Evolutionary conservation across 2,329 filamentous ascomycete genomes (phyloP), one percentile per base, ranked within the genome.

Genomic region (Coniosporium uncinatum): DNA sequence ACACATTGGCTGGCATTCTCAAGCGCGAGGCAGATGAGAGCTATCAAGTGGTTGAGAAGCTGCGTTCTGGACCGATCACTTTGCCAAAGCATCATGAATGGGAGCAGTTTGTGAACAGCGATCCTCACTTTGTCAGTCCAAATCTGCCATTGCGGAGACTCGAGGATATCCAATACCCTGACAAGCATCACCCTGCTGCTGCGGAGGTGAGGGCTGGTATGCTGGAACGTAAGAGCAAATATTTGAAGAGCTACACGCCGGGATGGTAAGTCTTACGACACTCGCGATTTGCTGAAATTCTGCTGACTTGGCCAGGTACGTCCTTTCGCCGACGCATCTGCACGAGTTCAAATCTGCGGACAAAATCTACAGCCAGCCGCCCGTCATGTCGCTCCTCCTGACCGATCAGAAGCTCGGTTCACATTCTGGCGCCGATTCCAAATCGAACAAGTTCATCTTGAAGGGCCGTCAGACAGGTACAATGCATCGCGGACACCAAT

Each of bases 301-400:
- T 52, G 40, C 16, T 32, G 42, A 41, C 37, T 31, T 36, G 29
- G 5, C 1, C 44, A 93, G 87, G 88, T 96, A 96, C 63, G 89
- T 97, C 37, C 72, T 98, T 51, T 95, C 93, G 52, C 88, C 93
- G 14, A 97, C 93, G 42, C 93, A 98, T 65, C 76, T 98, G 18
- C 93, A 98, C 68, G 93, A 98, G 66, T 98, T 97, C 77, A 96
- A 95, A 62, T 95, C 89, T n/a, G 88, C 89, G 50, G 91, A 97
- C 66, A 90, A 91, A 61, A 85, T 83, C 48, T 74, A 75, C 52
- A 75, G 79, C 45, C 88, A 93, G 63, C 83, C 86, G 31, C 93
- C 93, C 1, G 80, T 97, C 58, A 96, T 98, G 91, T 97, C 93
- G 33, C 74, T 98, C 42, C 95, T 93, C 59, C 78, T 98, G 21